Evolutionary conservation across 2,329 filamentous ascomycete genomes (phyloP).

Genomic region (Cladorrhinum sp.): DNA sequence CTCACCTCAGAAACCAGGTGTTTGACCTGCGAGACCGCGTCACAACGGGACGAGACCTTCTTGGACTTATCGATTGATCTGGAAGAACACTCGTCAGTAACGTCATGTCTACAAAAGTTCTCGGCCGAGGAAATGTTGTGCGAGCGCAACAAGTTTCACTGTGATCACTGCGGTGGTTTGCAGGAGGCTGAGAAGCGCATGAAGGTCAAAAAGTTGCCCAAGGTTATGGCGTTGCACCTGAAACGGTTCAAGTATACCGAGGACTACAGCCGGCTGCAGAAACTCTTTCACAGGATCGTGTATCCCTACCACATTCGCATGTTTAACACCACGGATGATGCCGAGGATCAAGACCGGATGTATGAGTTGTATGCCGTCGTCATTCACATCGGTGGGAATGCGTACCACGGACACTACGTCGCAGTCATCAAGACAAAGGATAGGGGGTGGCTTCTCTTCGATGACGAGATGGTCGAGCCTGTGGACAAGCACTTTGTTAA

Average conservation of each 20-base stretch:
- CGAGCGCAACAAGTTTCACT: conserved; percentile 98
- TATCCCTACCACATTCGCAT: conserved; percentile 95
- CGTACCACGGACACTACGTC: conserved; percentile 96
- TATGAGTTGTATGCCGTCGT: conserved; percentile 98
- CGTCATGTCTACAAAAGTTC: conserved; percentile 90
- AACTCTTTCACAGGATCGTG: conserved; percentile 93
- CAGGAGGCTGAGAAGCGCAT: conserved; percentile 98
- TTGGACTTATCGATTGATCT: conserved; percentile 94
- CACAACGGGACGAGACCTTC: conserved; percentile 92
- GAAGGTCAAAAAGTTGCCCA: conserved; percentile 95
- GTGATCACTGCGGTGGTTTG: conserved; percentile 91
- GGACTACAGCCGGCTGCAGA: conserved; percentile 87
- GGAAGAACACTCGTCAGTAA: conserved; percentile 92
- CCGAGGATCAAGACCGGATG: conserved; percentile 85
- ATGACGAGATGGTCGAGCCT: conserved; percentile 97
- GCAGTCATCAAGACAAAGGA: conserved; percentile 97
- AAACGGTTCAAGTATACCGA: conserved; percentile 99
- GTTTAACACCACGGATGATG: conserved; percentile 96
- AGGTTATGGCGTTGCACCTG: conserved; percentile 85
- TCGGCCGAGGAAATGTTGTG: conserved; percentile 98
- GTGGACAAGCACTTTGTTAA: conserved; percentile 94
- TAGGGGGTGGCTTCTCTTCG: conserved; percentile 91
- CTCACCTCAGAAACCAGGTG: conserved; percentile 96
- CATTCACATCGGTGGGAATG: conserved; percentile 93
- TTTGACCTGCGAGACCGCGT: conserved; percentile 92